Evolutionary conservation across 495 filamentous ascomycete species (phyloP), one percentile per base, ranked within the genome.

Genomic region (Viridothelium virens): DNA sequence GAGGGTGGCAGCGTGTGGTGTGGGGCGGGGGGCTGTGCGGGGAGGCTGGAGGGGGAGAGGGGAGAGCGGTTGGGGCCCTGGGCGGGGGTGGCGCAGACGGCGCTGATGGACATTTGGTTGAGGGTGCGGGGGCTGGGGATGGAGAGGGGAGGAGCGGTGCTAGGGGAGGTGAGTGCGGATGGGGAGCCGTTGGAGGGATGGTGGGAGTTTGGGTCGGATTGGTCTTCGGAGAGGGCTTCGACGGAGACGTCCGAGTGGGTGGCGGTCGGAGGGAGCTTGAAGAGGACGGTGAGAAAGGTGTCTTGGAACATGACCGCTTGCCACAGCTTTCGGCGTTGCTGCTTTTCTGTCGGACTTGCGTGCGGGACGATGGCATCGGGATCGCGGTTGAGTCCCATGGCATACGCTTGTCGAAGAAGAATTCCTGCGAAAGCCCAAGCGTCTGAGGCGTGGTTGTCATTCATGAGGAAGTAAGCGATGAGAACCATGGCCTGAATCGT

Each of bases 351-450:
- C 4, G 77, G 74, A 10, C 76, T 79, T 1, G 85, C 84, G 31
- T 81, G 77, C 0, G 86, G 86, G 16, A 77, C 77, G 33, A 89
- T 82, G 67, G 89, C 84, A 64, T 89, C 87, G 3, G 88, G 88
- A 67, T 90, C 87, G 7, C 88, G 83, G 68, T 91, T 86, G 34
- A 91, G 72, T n/a, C 87, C 87, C 82, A 89, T 85, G 25, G 87
- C 88, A 68, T 89, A 90, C 3, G 87, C 84, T 77, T 91, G 88
- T 61, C 88, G 81, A 61, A 87, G 84, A 48, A 87, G 71, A 36
- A 89, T 85, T 10, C 88, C 88, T 2, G 84, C 86, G 78, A 89
- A 91, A 0, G 86, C 85, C 85, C 87, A 91, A 1, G 87, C 87
- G 69, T 90, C 88, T 1, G 85, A 86, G 6, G 86, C 86, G 66